Evolutionary conservation across 192 early-diverging fungal species (phyloP).

Genomic region (Linnemannia hyalina): DNA sequence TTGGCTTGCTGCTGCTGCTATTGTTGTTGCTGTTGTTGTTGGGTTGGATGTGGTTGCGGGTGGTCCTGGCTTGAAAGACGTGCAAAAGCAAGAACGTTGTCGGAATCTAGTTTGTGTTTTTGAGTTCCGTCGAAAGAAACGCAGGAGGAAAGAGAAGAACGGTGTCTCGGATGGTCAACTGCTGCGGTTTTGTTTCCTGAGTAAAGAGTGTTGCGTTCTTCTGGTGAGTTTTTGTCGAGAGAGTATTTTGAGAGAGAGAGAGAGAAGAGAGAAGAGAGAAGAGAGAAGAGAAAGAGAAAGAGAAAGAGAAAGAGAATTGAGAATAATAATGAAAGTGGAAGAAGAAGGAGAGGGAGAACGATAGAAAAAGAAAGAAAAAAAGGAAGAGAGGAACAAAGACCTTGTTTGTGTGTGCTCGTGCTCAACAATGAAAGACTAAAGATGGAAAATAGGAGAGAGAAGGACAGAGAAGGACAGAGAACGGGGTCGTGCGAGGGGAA

Average conservation of each 20-base stretch:
- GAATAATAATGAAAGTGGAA: not conserved
- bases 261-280: not conserved
- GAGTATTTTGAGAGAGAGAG: not conserved
- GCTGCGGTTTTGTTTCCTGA: not conserved
- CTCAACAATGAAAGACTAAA: not conserved
- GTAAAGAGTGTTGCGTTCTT: not conserved
- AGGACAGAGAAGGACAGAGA: not conserved
- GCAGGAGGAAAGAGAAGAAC: not conserved
- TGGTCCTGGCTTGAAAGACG: slow-evolving; percentile 1
- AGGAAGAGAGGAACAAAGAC: not conserved
- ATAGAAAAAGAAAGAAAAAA: not conserved
- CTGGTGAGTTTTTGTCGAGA: not conserved
- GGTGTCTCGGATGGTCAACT: not conserved
- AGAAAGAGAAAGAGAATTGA: not conserved
- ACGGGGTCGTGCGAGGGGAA: not conserved
- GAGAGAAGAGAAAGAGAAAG: not conserved
- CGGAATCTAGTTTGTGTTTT: not conserved
- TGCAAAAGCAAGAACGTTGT: not conserved
- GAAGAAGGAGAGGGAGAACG: not conserved
- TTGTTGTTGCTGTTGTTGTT: not conserved
- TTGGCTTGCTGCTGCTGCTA: no score
- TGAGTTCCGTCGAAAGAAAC: not conserved
- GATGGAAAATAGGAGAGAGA: not conserved
- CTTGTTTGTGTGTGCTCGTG: not conserved
- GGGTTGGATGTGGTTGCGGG: not conserved